Conservation (phyloP, 805 yeast species). For the Suhomyces sp. region DNA sequence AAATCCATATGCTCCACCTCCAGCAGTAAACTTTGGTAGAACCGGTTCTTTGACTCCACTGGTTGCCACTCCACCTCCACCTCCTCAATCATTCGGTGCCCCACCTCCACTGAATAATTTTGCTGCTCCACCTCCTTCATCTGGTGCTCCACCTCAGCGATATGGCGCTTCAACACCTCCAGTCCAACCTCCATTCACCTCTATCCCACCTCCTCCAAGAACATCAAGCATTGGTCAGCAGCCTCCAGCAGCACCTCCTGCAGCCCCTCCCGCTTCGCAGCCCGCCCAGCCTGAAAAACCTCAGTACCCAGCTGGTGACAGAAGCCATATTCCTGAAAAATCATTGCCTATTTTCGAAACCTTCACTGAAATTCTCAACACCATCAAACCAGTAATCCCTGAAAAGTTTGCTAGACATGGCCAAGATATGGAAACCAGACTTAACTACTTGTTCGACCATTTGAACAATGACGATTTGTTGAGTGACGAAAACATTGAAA, state of each 20-base stretch:
- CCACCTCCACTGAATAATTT: constrained; percentile 3
- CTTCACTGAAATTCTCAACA: constrained; percentile 52
- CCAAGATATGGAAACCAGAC: constrained; percentile 77
- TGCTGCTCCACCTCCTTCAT: constrained; percentile 14
- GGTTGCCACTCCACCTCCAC: constrained; percentile 8
- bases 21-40: background rate
- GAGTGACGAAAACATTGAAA: constrained; percentile 51
- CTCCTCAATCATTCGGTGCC: background rate
- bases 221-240: constrained; percentile 15
- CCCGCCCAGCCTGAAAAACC: constrained; percentile 20
- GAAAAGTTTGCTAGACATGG: constrained; percentile 70
- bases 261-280: constrained; percentile 22
- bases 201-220: constrained; percentile 9
- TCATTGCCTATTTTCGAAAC: constrained; percentile 57
- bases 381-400: constrained; percentile 72
- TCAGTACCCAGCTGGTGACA: constrained; percentile 60
- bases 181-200: constrained; percentile 8
- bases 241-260: constrained; percentile 13
- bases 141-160: constrained; percentile 19
- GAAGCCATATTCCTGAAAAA: constrained; percentile 60
- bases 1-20: constrained; percentile 40
- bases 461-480: constrained; percentile 70
- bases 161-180: constrained; percentile 17
- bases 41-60: background rate
- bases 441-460: constrained; percentile 71